phyloP scores from a whole-genome alignment of 2,329 filamentous ascomycete species.

The Fusarium buharicum region DNA sequence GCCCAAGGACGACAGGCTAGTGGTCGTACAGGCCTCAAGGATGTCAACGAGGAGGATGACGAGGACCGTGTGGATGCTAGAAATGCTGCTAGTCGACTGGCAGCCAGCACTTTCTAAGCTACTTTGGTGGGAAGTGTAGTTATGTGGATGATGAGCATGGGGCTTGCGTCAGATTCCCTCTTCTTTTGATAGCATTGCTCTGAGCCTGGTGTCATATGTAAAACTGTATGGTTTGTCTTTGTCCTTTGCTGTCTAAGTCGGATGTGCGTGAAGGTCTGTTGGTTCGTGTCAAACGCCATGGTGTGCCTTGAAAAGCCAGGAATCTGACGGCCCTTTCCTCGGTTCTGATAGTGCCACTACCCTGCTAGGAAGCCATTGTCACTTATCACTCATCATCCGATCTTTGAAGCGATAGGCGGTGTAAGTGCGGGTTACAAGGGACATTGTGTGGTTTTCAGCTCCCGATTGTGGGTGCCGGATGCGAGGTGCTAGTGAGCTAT shows the following conservation, averaged over 20 bases:
- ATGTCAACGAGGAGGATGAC: constrained; percentile 81
- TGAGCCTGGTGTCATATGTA: constrained; percentile 41
- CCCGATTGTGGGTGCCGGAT: constrained; percentile 9
- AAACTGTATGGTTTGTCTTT: constrained; percentile 30
- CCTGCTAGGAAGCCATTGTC: constrained; percentile 9
- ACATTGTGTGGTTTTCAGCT: constrained; percentile 1
- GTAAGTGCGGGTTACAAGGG: constrained; percentile 4
- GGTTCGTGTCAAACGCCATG: constrained; percentile 21
- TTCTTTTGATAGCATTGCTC: constrained; percentile 42
- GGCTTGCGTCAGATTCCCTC: constrained; percentile 35
- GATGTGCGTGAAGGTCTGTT: constrained; percentile 14
- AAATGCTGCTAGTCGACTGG: constrained; percentile 93
- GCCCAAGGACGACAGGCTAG: constrained; percentile 53
- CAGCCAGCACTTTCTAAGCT: constrained; percentile 87
- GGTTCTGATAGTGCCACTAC: constrained; percentile 12
- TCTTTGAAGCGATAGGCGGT: constrained; percentile 32
- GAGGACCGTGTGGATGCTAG: constrained; percentile 94
- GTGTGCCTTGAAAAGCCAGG: constrained; percentile 22
- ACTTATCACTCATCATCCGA: constrained; percentile 28
- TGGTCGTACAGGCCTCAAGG: constrained; percentile 62
- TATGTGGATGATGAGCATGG: constrained; percentile 29
- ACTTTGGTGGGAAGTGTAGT: constrained; percentile 11
- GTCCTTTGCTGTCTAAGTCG: constrained; percentile 3
- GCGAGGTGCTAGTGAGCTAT: constrained; percentile 7
- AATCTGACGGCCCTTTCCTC: constrained; percentile 6